Percentiles rank a stretch among this genome's conserved stretches.
phyloP scores from a whole-genome alignment of 176 grass and related monocot species.

The Triticum monococcum region DNA sequence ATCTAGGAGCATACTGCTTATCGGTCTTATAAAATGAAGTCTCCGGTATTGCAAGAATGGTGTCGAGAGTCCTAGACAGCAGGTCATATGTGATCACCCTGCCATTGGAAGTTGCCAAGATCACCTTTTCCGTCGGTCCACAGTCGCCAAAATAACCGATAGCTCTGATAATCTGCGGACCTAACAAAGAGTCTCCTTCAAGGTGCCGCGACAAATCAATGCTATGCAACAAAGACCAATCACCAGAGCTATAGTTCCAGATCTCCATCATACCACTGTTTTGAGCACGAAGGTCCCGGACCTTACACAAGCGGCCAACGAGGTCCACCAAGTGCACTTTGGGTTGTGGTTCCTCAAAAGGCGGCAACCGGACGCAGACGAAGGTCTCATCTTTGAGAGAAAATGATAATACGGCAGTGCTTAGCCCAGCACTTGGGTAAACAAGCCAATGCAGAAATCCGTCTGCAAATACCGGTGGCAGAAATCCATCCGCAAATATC shows the following conservation, averaged over 20 bases:
- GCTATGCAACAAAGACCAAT: neutral
- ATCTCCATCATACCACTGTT: neutral
- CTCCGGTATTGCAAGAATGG: neutral
- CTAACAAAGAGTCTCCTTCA: neutral
- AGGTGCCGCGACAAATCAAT: neutral
- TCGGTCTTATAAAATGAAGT: neutral
- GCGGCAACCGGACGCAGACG: neutral
- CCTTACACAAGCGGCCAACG: neutral
- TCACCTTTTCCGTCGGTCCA: neutral
- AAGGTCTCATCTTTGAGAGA: conserved; percentile 12
- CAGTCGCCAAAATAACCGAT: neutral
- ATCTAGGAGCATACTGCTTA: neutral
- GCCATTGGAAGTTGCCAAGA: conserved; percentile 4
- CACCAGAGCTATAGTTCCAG: neutral
- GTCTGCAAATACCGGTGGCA: neutral
- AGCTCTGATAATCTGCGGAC: neutral
- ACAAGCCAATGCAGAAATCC: conserved; percentile 11
- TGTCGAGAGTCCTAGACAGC: neutral
- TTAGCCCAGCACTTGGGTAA: neutral
- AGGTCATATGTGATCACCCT: neutral
- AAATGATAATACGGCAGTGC: neutral
- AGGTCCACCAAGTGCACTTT: conserved; percentile 6
- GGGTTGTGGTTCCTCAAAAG: neutral
- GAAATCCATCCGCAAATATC: too few species aligned
- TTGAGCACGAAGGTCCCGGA: neutral